phyloP scores from a whole-genome alignment of 768 basidiomycete genomes.

The Dacryopinax spathularia region DNA sequence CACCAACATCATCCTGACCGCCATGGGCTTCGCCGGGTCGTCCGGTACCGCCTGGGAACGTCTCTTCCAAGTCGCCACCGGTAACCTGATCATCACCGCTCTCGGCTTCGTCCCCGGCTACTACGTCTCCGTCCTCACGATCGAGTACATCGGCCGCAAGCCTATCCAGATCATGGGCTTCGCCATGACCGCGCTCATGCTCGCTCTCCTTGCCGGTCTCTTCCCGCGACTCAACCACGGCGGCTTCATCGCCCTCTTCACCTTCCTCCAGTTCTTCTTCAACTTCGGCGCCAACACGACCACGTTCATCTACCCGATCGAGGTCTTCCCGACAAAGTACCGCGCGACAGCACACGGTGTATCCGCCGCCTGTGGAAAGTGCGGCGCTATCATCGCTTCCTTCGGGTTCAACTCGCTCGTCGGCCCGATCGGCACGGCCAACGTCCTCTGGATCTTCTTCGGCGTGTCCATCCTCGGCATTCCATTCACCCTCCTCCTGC shows the following conservation, averaged over 20 bases:
- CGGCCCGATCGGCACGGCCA: conserved; percentile 46
- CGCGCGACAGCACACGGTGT: conserved; percentile 61
- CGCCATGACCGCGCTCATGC: conserved; percentile 50
- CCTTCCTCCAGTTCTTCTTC: conserved; percentile 63
- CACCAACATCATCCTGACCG: conserved; percentile 51
- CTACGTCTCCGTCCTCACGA: conserved; percentile 51
- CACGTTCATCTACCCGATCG: conserved; percentile 66
- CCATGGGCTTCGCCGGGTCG: conserved; percentile 52
- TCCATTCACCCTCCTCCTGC: conserved; percentile 33
- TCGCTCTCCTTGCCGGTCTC: conserved; percentile 53
- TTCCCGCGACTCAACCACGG: conserved; percentile 43
- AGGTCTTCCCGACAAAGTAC: conserved; percentile 67
- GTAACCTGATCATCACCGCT: conserved; percentile 56
- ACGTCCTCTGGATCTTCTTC: conserved; percentile 42
- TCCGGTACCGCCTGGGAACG: conserved; percentile 46
- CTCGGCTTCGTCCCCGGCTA: conserved; percentile 72
- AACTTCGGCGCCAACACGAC: conserved; percentile 72
- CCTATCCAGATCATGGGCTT: conserved; percentile 66
- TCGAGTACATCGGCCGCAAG: conserved; percentile 61
- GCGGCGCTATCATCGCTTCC: conserved; percentile 62
- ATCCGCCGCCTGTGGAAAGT: conserved; percentile 58
- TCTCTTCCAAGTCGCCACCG: conserved; percentile 51
- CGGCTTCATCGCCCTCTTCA: conserved; percentile 57
- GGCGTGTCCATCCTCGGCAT: conserved; percentile 7
- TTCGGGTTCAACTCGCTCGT: conserved; percentile 56